Evolutionary conservation across 2,329 filamentous ascomycete genomes (phyloP), one percentile per base, ranked within the genome.

Genomic region (Aureobasidium sp.): DNA sequence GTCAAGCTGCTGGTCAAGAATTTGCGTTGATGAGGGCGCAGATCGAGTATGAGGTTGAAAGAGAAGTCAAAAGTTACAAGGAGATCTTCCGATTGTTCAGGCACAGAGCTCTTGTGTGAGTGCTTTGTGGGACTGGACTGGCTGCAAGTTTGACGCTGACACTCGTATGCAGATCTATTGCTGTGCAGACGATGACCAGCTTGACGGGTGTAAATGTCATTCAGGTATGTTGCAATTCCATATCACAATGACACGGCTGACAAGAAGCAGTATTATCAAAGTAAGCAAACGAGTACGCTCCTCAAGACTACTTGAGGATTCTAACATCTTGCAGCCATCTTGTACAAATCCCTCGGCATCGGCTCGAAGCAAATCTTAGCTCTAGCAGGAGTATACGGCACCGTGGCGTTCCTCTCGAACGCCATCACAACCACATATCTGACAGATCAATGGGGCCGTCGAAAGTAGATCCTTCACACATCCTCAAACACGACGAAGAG

Each of bases 141-240:
- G 32, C 9, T 12, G 32, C 9, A 10, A 2, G 1, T 9, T 9
- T 34, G 6, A 1, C 2, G 9, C 8, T 17, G 34, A 7, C 13
- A 10, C 2, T 34, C 6, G 9, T 17, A 34, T 29, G 1, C 5
- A 63, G 53, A 23, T 79, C 78, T 1, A 80, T 84, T 66, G 78
- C 79, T 2, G 82, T 83, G 2, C 82, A 84, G 70, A 83, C 80
- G 2, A 82, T 84, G 79, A 84, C 82, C 0, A 78, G 76, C 65
- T 67, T 84, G 42, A 84, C 82, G 0, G 82, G 82, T 12, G 79
- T 84, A 41, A 84, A 84, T 66, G 82, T 84, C 1, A 83, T 84
- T 41, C 81, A 79, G 50, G 59, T 61, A 39, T 20, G 59, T 20
- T 47, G 0, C 27, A 12, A 12, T 2, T 70, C 69, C 57, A 69